Evolutionary conservation across 306 rosid genomes (phyloP).

Genomic region (Malus fusca): DNA sequence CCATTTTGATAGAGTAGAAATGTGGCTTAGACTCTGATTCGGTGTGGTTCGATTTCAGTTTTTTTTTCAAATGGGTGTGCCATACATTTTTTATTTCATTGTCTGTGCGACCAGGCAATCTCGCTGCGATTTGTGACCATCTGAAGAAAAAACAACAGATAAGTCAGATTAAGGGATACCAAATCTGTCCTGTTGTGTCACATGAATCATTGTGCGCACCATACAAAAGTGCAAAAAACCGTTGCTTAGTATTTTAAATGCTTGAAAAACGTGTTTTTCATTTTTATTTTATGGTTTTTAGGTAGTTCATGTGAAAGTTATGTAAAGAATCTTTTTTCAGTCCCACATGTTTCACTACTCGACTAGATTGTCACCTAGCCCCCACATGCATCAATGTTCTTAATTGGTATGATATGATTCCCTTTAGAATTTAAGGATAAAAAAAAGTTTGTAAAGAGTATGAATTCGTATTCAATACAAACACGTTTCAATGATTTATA

Average conservation of each 20-base stretch:
- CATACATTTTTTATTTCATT: constrained; percentile 90
- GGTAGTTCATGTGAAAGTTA: constrained; percentile 15
- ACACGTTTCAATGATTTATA: not conserved
- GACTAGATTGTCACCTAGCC: not conserved
- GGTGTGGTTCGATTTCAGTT: constrained; percentile 31
- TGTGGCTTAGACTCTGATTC: not conserved
- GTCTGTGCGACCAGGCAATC: constrained; percentile 80
- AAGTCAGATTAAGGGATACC: not conserved
- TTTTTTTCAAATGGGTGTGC: constrained; percentile 91
- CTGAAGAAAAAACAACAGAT: constrained; percentile 23
- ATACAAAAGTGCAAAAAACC: not conserved
- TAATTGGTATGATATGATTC: not conserved
- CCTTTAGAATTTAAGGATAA: not conserved
- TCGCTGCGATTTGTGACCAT: constrained; percentile 89
- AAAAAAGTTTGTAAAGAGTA: not conserved
- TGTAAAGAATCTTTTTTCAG: constrained; percentile 25
- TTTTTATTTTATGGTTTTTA: no score
- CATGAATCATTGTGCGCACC: constrained; percentile 6
- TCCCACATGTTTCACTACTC: not conserved
- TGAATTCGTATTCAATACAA: not conserved
- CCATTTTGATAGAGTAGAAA: not conserved
- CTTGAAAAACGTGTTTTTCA: not conserved
- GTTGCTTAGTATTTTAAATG: not conserved
- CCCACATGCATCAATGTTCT: not conserved
- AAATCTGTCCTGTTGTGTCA: not conserved